These are phyloP conservation scores for Thelonectria rubi DNA, from an alignment of 2,329 filamentous ascomycete genomes.

Conservation along the genomic window DNA sequence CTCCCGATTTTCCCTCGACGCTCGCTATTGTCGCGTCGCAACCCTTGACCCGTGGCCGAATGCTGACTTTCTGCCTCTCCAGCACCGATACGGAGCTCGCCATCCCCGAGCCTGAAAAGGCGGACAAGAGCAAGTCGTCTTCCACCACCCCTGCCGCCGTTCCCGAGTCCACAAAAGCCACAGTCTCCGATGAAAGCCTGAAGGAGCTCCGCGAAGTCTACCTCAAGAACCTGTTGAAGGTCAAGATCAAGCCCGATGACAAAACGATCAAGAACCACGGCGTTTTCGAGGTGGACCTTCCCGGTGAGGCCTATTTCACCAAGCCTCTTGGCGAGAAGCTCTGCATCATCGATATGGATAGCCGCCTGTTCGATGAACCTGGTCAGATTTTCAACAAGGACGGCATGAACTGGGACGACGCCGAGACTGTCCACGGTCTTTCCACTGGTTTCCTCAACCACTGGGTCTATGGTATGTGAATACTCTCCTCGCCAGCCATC, in stretches of 20 bases:
- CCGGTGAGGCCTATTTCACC: slow-evolving; percentile 44
- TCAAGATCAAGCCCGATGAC: slow-evolving; percentile 40
- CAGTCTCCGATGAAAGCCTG: background rate
- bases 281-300: slow-evolving; percentile 46
- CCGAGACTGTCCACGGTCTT: slow-evolving; percentile 46
- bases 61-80: slow-evolving; percentile 23
- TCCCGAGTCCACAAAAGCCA: slow-evolving; percentile 28
- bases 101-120: slow-evolving; percentile 30
- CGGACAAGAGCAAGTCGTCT: background rate
- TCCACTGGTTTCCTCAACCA: slow-evolving; percentile 55
- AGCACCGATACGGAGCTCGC: slow-evolving; percentile 38
- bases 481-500: background rate
- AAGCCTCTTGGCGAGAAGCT: slow-evolving; percentile 50
- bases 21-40: background rate
- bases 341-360: slow-evolving; percentile 58
- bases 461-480: slow-evolving; percentile 52
- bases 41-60: background rate
- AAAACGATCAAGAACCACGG: slow-evolving; percentile 44
- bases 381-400: slow-evolving; percentile 49
- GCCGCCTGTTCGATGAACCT: slow-evolving; percentile 49
- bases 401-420: slow-evolving; percentile 50
- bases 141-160: background rate
- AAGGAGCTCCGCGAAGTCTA: slow-evolving; percentile 43
- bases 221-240: slow-evolving; percentile 46
- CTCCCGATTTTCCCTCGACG: background rate